Conservation (phyloP, 2,329 filamentous ascomycete species). For the Stenocarpella maydis region DNA sequence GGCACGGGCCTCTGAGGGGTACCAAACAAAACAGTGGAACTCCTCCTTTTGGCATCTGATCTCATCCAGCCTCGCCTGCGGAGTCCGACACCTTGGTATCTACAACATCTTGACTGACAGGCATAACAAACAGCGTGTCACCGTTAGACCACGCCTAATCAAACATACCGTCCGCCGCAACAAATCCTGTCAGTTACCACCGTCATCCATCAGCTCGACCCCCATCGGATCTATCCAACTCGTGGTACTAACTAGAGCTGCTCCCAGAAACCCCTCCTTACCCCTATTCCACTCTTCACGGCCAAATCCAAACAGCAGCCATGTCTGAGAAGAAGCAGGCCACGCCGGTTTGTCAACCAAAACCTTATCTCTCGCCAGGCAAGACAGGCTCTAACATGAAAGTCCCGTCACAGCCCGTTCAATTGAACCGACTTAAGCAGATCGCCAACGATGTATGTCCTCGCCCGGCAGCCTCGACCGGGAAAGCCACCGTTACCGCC, state of each 20-base stretch:
- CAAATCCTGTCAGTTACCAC: conserved; percentile 13
- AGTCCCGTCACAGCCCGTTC: conserved; percentile 71
- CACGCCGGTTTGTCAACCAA: conserved; percentile 30
- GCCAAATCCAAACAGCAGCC: background rate
- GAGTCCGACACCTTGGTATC: background rate
- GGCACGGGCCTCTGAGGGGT: conserved; percentile 19
- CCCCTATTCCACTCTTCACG: conserved; percentile 26
- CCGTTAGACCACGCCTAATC: background rate
- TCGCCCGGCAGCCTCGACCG: conserved; percentile 3
- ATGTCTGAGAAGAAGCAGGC: conserved; percentile 36
- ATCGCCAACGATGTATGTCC: conserved; percentile 81
- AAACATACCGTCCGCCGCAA: background rate
- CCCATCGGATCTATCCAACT: background rate
- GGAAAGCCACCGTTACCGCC: background rate
- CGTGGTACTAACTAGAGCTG: conserved; percentile 1
- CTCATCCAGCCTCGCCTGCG: background rate
- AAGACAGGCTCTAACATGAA: conserved; percentile 15
- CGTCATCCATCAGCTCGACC: background rate
- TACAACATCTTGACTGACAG: background rate
- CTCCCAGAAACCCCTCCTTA: conserved; percentile 12
- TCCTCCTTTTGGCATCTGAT: conserved; percentile 29
- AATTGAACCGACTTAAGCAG: conserved; percentile 80
- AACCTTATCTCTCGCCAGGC: no score
- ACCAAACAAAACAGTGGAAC: conserved; percentile 33
- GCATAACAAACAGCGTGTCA: background rate